Evolutionary conservation across 2,329 filamentous ascomycete genomes (phyloP).

Genomic region (Apiospora marii): DNA sequence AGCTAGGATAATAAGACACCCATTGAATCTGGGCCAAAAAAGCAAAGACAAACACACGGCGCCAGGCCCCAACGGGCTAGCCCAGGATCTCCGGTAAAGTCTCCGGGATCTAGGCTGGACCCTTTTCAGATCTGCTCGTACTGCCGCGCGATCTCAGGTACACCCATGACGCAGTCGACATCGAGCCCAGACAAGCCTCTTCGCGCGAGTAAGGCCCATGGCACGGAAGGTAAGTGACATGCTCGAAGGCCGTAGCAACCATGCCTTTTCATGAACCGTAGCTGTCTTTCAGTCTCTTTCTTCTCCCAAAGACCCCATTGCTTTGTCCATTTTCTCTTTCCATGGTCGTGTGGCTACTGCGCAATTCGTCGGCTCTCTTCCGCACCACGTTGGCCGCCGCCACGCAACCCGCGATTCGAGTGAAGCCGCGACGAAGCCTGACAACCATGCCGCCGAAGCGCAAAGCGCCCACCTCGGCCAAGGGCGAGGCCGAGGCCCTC

Average conservation of each 20-base stretch:
- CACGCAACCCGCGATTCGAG: neutral
- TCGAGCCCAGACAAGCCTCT: slow-evolving; percentile 27
- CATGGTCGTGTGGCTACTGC: neutral
- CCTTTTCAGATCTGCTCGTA: slow-evolving; percentile 28
- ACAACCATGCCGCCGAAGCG: slow-evolving; percentile 35
- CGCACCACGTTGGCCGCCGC: neutral
- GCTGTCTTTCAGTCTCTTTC: too few relatives aligned
- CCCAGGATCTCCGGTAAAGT: slow-evolving; percentile 24
- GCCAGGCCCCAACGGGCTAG: slow-evolving; percentile 26
- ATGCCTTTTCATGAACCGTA: neutral
- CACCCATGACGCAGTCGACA: slow-evolving; percentile 38
- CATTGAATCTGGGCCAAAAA: neutral
- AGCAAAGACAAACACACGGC: slow-evolving; percentile 4
- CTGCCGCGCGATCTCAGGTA: slow-evolving; percentile 31
- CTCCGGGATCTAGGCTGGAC: slow-evolving; percentile 20
- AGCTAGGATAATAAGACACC: neutral
- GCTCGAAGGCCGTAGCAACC: neutral
- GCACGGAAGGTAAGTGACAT: neutral
- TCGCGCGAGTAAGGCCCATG: neutral
- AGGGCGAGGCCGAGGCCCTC: slow-evolving; percentile 18
- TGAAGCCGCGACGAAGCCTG: slow-evolving; percentile 9
- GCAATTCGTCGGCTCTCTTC: neutral
- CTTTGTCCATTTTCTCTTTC: neutral
- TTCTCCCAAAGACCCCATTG: too few relatives aligned
- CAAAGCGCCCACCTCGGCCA: slow-evolving; percentile 36